phyloP scores from a whole-genome alignment of 2,329 filamentous ascomycete species.

The Pyrenochaeta sp. region DNA sequence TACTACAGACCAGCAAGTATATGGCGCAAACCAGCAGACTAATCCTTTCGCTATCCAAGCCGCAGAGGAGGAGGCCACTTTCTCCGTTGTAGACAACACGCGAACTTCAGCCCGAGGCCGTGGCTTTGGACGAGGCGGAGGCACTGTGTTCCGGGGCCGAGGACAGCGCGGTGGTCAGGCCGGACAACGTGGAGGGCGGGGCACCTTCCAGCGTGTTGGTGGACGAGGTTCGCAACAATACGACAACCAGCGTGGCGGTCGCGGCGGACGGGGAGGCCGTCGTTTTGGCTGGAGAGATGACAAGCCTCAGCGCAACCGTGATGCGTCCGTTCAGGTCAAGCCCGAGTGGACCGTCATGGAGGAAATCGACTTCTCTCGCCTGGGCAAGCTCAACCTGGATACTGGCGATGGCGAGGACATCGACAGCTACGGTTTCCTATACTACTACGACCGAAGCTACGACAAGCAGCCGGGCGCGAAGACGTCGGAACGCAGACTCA shows the following conservation, averaged over 20 bases:
- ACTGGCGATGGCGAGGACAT: slow-evolving; percentile 94
- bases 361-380: slow-evolving; percentile 97
- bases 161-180: slow-evolving; percentile 77
- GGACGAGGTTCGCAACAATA: slow-evolving; percentile 72
- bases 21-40: slow-evolving; percentile 85
- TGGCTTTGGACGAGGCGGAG: slow-evolving; percentile 82
- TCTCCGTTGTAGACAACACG: slow-evolving; percentile 97
- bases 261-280: slow-evolving; percentile 76
- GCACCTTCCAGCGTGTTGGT: slow-evolving; percentile 75
- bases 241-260: slow-evolving; percentile 72
- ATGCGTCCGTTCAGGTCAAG: slow-evolving; percentile 95
- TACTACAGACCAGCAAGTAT: slow-evolving; percentile 88
- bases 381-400: slow-evolving; percentile 94
- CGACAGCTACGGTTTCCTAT: slow-evolving; percentile 94
- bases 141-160: slow-evolving; percentile 84
- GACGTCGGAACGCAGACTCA: slow-evolving; percentile 84
- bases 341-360: slow-evolving; percentile 94
- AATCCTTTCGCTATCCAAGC: slow-evolving; percentile 83
- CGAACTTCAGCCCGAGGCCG: slow-evolving; percentile 84
- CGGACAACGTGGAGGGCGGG: slow-evolving; percentile 71
- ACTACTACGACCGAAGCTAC: slow-evolving; percentile 96
- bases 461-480: slow-evolving; percentile 90
- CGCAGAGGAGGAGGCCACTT: slow-evolving; percentile 94
- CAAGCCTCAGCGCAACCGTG: slow-evolving; percentile 94
- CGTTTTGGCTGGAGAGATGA: slow-evolving; percentile 99